Evolutionary conservation across 1,284 basidiomycete genomes (phyloP).

Genomic region (Microbotryum saponariae): DNA sequence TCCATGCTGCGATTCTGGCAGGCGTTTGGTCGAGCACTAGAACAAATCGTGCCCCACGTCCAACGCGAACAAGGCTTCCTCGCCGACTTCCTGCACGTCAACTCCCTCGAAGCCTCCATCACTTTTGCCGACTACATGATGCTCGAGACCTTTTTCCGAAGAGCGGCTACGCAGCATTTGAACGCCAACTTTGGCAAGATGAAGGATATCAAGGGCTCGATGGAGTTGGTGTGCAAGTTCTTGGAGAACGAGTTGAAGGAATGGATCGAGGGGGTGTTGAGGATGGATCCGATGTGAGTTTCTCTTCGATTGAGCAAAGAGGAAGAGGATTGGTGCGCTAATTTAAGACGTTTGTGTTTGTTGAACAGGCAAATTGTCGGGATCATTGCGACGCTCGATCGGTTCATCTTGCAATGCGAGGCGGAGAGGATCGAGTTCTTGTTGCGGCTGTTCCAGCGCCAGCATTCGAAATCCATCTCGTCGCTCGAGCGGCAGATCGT

Average conservation of each 20-base stretch:
- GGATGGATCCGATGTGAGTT: conserved; percentile 68
- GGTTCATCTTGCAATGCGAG: conserved; percentile 67
- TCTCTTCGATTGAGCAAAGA: background rate
- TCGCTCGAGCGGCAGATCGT: conserved; percentile 28
- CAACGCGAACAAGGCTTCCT: conserved; percentile 82
- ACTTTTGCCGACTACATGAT: conserved; percentile 96
- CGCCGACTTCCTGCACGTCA: conserved; percentile 80
- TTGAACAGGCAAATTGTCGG: conserved; percentile 72
- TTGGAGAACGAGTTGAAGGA: conserved; percentile 70
- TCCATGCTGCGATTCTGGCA: conserved; percentile 37
- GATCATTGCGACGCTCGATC: conserved; percentile 69
- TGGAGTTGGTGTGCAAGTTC: conserved; percentile 95
- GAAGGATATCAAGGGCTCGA: conserved; percentile 73
- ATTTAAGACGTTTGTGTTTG: background rate
- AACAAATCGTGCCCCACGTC: conserved; percentile 67
- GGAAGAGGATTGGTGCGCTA: no score
- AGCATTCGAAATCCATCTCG: conserved; percentile 53
- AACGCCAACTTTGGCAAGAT: conserved; percentile 52
- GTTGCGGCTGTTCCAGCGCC: conserved; percentile 65
- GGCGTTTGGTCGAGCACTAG: conserved; percentile 67
- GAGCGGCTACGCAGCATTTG: conserved; percentile 64
- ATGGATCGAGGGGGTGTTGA: conserved; percentile 72
- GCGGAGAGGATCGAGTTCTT: conserved; percentile 71
- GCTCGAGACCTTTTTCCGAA: conserved; percentile 85
- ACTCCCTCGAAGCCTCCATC: conserved; percentile 62